Base-by-base conservation (phyloP, 192 early-diverging fungal species). In the Pilobolus umbonatus region DNA sequence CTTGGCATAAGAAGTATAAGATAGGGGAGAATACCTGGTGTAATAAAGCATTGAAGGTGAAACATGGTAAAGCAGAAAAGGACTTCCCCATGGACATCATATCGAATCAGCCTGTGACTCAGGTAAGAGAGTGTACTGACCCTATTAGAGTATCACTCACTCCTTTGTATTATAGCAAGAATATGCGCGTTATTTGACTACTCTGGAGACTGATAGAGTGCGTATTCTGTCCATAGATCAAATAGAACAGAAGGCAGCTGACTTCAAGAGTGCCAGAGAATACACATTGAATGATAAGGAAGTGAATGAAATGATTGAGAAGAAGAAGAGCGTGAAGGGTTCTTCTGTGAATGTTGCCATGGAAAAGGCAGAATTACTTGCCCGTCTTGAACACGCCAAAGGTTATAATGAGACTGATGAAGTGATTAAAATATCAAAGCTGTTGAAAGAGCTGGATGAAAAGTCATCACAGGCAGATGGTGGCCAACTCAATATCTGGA, bases 1-100 rank as follows among this genome's bases (percentile, higher is more conserved):
- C 61, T 25, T 73, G 73, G 45, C 62, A 85, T 53, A 75, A 79
- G 48, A 71, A 73, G 12, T 91, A 89, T 64, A 73, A 75, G 38
- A 35, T 90, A 3, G 35, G 47, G 5, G 81, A 84, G 26, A 76
- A 78, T 11, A 72, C 77, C 0, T 68, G 70, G 38, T 88, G 85
- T 31, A 85, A 90, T 68, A 78, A 82, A 48, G 80, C 79, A 9
- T 54, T 93, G 22, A 72, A 62, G 12, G 72, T 90, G 30, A 80
- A 76, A 36, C 88, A 88, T 61, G 91, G 90, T 25, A 76, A 82
- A 32, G 67, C 80, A 14, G 79, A 84, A 57, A 83, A 80, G 43
- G 69, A 65, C 19, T 90, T 87, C 62, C 80, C 80, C 7, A 91
- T 91, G 84, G 83, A 88, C 53, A 81, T 79, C 29, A 72, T 93